Conservation (phyloP, 2,329 filamentous ascomycete species). For the Escovopsis weberi region DNA sequence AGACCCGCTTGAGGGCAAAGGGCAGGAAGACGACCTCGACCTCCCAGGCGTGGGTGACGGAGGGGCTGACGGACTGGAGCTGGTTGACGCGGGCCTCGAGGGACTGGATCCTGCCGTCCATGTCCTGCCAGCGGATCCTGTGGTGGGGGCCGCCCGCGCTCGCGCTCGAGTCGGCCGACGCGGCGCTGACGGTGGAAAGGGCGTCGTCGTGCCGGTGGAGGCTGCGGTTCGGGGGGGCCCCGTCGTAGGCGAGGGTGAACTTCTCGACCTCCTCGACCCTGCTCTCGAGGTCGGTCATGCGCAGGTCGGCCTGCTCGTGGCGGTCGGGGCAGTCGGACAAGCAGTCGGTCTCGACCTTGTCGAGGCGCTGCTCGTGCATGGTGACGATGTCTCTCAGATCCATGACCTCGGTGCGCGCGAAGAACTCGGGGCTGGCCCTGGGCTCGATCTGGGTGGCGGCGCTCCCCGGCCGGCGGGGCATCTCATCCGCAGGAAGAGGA, state of each 20-base stretch:
- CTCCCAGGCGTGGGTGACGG: slow-evolving; percentile 50
- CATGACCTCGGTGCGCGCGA: slow-evolving; percentile 25
- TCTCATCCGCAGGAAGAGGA: slow-evolving; percentile 7
- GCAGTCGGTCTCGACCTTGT: slow-evolving; percentile 54
- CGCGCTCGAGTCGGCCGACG: slow-evolving; percentile 30
- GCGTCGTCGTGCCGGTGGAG: slow-evolving; percentile 26
- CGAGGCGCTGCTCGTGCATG: slow-evolving; percentile 49
- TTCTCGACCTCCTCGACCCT: slow-evolving; percentile 46
- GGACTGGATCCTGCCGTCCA: slow-evolving; percentile 34
- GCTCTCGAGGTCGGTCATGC: slow-evolving; percentile 54
- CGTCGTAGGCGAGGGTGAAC: slow-evolving; percentile 32
- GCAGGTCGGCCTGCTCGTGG: slow-evolving; percentile 50
- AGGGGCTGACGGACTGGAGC: slow-evolving; percentile 49
- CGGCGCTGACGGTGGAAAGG: slow-evolving; percentile 26
- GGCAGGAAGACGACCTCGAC: slow-evolving; percentile 65
- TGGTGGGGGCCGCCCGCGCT: slow-evolving; percentile 25
- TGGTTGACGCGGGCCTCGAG: slow-evolving; percentile 36
- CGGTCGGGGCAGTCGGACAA: slow-evolving; percentile 56
- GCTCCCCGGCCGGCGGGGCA: slow-evolving; percentile 8
- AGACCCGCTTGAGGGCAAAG: slow-evolving; percentile 45
- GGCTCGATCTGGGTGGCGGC: slow-evolving; percentile 17
- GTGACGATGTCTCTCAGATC: slow-evolving; percentile 38
- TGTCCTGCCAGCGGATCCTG: slow-evolving; percentile 27
- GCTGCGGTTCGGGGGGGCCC: slow-evolving; percentile 20
- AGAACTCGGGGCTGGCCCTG: slow-evolving; percentile 8